Base-by-base conservation (phyloP, 257 asterid species). In the Cordia subcordata region DNA sequence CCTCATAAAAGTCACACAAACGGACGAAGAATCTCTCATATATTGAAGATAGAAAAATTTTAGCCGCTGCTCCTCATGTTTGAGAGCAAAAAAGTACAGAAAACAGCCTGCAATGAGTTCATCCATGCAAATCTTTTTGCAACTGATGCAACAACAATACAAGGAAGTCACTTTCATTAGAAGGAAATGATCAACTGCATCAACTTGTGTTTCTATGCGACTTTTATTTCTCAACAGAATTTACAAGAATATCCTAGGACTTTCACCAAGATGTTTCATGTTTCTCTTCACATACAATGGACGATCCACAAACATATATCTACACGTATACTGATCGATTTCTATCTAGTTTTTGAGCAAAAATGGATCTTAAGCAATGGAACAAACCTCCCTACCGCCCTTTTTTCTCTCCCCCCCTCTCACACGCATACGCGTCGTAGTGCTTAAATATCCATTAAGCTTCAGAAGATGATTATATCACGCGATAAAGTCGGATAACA, bases 401-500 rank as follows among this genome's bases (percentile, higher is more conserved):
- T 38, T 46, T 49, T 59, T 56, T 61, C 57, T 32, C 42, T 32
- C n/a, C 35, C 57, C 10, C 52, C 61, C 16, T 56, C 11, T 44
- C 13, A 21, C 21, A 13, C 21, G 23, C 63, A 39, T 39, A 19
- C 35, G 17, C 39, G 15, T 13, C 27, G 1, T 1, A 23, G 13
- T 13, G 12, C 5, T 39, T 27, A 21, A 14, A 47, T 15, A 65
- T 53, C 52, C 64, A 57, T 49, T 39, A 64, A 55, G 60, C 22
- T 54, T 55, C 40, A 14, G 42, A 54, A 13, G 17, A 12, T 49
- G 27, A 42, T 63, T 40, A 58, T 53, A 14, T 82, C 81, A 78
- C 22, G 72, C 76, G 58, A 82, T 88, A 74, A 85, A 82, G 78
- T 85, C 89, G 19, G 87, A 74, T 63, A 80, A 50, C 49, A 76